phyloP scores from a whole-genome alignment of 108 stramenopile genomes.

The Asterionellopsis glacialis region DNA sequence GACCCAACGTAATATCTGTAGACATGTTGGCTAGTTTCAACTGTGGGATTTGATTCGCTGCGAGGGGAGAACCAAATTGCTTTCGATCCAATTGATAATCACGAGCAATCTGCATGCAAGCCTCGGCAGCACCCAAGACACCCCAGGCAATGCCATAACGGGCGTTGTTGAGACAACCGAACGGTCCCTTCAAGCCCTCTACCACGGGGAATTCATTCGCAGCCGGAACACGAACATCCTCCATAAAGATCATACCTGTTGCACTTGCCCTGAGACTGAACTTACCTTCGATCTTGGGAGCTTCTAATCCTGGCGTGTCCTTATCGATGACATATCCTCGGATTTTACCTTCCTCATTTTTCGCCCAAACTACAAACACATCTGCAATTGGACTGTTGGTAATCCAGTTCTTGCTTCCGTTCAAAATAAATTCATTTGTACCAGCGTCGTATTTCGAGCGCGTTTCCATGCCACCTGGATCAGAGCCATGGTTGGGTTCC shows the following conservation, averaged over 20 bases:
- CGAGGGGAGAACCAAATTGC: slow-evolving; percentile 93
- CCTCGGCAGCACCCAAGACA: slow-evolving; percentile 91
- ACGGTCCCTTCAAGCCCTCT: slow-evolving; percentile 77
- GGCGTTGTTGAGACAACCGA: slow-evolving; percentile 92
- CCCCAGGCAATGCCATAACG: slow-evolving; percentile 97
- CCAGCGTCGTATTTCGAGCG: slow-evolving; percentile 58
- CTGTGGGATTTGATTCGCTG: slow-evolving; percentile 92
- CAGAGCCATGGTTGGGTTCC: slow-evolving; percentile 94
- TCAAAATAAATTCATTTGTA: slow-evolving; percentile 83
- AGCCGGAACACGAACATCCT: slow-evolving; percentile 79
- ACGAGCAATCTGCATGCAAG: slow-evolving; percentile 81
- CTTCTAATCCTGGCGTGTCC: slow-evolving; percentile 67
- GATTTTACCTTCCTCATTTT: slow-evolving; percentile 69
- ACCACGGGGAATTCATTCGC: slow-evolving; percentile 48
- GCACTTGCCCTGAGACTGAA: slow-evolving; percentile 75
- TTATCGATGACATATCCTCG: slow-evolving; percentile 89
- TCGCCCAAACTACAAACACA: slow-evolving; percentile 90
- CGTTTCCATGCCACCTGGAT: slow-evolving; percentile 92
- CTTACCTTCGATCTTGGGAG: slow-evolving; percentile 92
- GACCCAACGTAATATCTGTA: slow-evolving; percentile 76
- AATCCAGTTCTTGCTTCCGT: slow-evolving; percentile 97
- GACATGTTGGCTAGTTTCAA: slow-evolving; percentile 94
- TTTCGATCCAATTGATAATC: slow-evolving; percentile 78
- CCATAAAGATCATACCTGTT: slow-evolving; percentile 94
- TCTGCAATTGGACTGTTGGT: slow-evolving; percentile 95